These are phyloP conservation scores for Rubus idaeus DNA, from an alignment of 306 rosid genomes.

Conservation along the genomic window DNA sequence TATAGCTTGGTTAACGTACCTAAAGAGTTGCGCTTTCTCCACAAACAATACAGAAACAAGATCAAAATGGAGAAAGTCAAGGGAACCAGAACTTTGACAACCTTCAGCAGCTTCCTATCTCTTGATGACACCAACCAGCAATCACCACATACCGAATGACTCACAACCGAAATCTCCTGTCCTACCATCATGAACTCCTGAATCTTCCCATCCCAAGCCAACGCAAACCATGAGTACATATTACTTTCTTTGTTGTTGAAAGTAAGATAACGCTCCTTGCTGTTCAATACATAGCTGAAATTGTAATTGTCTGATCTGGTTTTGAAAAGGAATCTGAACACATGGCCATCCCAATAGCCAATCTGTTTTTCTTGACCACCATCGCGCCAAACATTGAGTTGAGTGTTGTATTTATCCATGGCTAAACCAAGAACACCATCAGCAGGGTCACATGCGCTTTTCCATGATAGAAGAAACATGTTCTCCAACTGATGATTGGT, in stretches of 20 bases:
- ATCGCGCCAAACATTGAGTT: conserved; percentile 4
- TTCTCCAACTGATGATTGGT: conserved; percentile 2
- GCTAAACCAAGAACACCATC: conserved; percentile 3
- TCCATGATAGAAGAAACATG: conserved; percentile 24
- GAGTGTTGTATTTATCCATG: conserved; percentile 16
- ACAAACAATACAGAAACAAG: background rate
- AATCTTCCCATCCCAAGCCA: conserved; percentile 19
- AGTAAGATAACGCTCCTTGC: conserved; percentile 19
- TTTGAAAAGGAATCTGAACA: conserved; percentile 12
- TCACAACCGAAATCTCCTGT: conserved; percentile 9
- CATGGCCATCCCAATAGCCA: conserved; percentile 27
- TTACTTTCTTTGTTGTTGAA: conserved; percentile 10
- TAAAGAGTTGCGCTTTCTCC: conserved; percentile 13
- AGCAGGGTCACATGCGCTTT: conserved; percentile 11
- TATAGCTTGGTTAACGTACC: conserved; percentile 10
- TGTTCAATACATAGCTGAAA: conserved; percentile 11
- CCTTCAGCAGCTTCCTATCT: conserved; percentile 12
- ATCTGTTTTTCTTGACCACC: conserved; percentile 6
- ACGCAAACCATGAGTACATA: conserved; percentile 21
- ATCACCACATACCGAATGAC: conserved; percentile 19
- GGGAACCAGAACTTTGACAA: background rate
- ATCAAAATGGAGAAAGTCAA: conserved; percentile 1
- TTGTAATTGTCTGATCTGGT: conserved; percentile 10
- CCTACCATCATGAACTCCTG: conserved; percentile 21
- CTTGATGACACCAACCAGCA: conserved; percentile 5